Evolutionary conservation across 75 land plant species (phyloP).

Genomic region (Cunninghamia lanceolata): DNA sequence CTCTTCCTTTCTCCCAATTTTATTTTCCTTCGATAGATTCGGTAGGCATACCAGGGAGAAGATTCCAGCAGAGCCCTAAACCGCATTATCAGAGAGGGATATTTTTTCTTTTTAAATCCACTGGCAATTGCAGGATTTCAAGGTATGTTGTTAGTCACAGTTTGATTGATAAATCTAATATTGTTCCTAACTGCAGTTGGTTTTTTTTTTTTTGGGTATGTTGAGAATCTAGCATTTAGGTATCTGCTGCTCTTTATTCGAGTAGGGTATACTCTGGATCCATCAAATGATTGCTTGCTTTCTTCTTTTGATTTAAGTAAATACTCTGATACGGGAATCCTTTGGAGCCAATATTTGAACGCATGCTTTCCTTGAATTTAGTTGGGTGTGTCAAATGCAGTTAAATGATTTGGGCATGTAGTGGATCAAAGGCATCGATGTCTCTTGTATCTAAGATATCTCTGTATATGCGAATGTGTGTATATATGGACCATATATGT

Average conservation of each 20-base stretch:
- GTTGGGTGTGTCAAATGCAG: neutral
- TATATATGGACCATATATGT: no score
- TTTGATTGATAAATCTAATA: neutral
- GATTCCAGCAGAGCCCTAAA: neutral
- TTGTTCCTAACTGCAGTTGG: neutral
- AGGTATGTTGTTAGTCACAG: neutral
- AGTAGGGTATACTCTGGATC: neutral
- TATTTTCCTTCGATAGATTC: neutral
- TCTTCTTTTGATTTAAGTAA: neutral
- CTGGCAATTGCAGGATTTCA: neutral
- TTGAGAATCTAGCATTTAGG: neutral
- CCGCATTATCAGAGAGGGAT: neutral
- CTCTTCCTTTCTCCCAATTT: neutral
- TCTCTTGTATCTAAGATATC: no score
- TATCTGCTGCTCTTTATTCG: neutral
- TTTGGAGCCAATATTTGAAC: neutral
- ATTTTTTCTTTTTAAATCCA: neutral
- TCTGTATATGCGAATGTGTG: neutral
- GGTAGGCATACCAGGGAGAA: neutral
- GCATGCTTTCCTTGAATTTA: neutral
- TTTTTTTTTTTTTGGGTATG: no score
- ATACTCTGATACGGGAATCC: neutral
- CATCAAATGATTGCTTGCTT: neutral
- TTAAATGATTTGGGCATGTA: neutral
- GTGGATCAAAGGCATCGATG: neutral